Evolutionary conservation across 1,284 basidiomycete genomes (phyloP), one percentile per base, ranked within the genome.

Genomic region (Ustilago tritici): DNA sequence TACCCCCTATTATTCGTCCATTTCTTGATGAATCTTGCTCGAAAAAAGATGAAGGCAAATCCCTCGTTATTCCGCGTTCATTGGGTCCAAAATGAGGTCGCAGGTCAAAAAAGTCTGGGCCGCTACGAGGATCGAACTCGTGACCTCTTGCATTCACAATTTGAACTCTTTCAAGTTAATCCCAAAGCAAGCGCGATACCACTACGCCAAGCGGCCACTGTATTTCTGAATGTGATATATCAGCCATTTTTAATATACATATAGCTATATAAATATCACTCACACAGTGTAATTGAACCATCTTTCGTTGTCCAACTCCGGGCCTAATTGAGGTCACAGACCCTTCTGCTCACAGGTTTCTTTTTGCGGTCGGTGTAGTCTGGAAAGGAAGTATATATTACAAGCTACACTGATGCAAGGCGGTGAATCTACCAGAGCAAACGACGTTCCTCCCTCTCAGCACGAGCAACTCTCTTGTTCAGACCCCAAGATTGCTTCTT

Each of bases 111-210:
- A 23, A 1, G 1, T n/a, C n/a, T 23, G 23, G 23, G 71, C 67
- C 70, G 67, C 70, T 78, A 74, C 76, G 71, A 74, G 76, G 70
- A 78, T 78, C 76, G 76, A 78, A 78, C 76, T 74, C 71, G 76
- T 70, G 76, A 78, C 76, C 76, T 78, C 76, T 73, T 73, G 76
- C 70, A 73, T 63, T 43, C 35, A 31, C 14, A 50, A 50, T 31
- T 50, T 52, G 35, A 19, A 53, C 1, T 36, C 17, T 49, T 11
- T 31, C 14, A 46, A 15, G 32, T 19, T 15, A 36, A 31, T 43
- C 71, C 76, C 70, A 73, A 78, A 74, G 70, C 76, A 73, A 73
- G 71, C 76, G 76, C 76, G 71, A 70, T 78, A 78, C 76, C 76
- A 70, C 76, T 78, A 70, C 71, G 76, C 76, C 71, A 78, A 78